A percentile compares a stretch with the other conserved stretches of the same genome.
Evolutionary conservation across 495 filamentous ascomycete species (phyloP).

Genomic region (Podospora sp.): DNA sequence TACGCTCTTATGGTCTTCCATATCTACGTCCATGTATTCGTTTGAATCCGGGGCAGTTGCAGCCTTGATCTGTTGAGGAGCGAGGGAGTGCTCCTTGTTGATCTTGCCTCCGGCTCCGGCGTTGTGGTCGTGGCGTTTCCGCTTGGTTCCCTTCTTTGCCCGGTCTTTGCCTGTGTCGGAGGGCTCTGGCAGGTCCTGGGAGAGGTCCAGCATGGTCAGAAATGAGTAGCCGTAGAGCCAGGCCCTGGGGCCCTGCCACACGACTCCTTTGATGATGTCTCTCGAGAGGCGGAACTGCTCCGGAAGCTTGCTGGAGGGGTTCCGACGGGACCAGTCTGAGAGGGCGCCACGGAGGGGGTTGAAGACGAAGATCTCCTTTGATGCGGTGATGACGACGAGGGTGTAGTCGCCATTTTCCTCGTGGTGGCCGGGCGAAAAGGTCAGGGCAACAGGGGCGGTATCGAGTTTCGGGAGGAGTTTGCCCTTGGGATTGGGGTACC

Average conservation of each 20-base stretch:
- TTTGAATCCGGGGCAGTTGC: conserved; percentile 50
- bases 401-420: conserved; percentile 50
- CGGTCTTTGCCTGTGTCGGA: conserved; percentile 16
- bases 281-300: conserved; percentile 66
- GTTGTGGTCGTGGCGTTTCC: conserved; percentile 53
- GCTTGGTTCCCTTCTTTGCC: conserved; percentile 51
- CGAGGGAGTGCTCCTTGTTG: conserved; percentile 49
- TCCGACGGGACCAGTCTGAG: conserved; percentile 82
- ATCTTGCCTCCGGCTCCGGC: conserved; percentile 63
- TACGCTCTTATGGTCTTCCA: conserved; percentile 44
- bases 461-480: conserved; percentile 78
- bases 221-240: conserved; percentile 88
- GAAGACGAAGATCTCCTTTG: conserved; percentile 76
- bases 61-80: conserved; percentile 34
- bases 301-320: conserved; percentile 74
- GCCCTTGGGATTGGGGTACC: conserved; percentile 66
- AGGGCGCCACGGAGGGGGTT: conserved; percentile 72
- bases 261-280: conserved; percentile 76
- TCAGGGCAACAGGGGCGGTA: conserved; percentile 59
- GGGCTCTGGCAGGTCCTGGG: conserved; percentile 59
- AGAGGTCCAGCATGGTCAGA: conserved; percentile 91
- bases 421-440: conserved; percentile 56
- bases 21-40: conserved; percentile 43
- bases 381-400: conserved; percentile 74
- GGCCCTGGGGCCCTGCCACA: conserved; percentile 80